phyloP scores from a whole-genome alignment of 1,284 basidiomycete species.

The Microbotryum lychnidis-dioicae region DNA sequence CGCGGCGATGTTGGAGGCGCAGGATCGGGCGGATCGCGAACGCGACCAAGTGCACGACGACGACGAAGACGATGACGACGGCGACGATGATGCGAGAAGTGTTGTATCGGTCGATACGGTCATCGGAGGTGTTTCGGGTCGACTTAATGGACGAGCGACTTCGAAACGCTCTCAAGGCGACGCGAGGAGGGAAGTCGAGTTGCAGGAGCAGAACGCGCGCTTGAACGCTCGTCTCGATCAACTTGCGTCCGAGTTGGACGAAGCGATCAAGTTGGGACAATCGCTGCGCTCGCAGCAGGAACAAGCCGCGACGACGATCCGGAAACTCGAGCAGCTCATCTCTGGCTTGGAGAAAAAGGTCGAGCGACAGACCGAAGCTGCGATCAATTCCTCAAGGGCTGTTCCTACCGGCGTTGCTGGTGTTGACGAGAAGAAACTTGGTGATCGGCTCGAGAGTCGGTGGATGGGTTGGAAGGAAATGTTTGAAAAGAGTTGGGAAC shows the following conservation, averaged over 20 bases:
- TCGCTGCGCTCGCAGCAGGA: constrained; percentile 69
- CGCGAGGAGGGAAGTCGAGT: constrained; percentile 37
- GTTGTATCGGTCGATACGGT: constrained; percentile 27
- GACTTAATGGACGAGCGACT: constrained; percentile 3
- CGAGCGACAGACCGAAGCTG: constrained; percentile 34
- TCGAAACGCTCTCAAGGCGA: constrained; percentile 19
- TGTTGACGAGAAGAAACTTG: constrained; percentile 47
- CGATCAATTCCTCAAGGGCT: constrained; percentile 26
- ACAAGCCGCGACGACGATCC: constrained; percentile 69
- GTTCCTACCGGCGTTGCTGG: constrained; percentile 39
- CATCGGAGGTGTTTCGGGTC: constrained; percentile 45
- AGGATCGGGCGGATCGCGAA: constrained; percentile 36
- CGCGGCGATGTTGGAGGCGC: constrained; percentile 27
- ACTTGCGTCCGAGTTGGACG: constrained; percentile 65
- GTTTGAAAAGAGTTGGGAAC: constrained; percentile 40
- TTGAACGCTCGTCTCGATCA: constrained; percentile 61
- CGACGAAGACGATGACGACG: constrained; percentile 40
- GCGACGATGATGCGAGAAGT: constrained; percentile 37
- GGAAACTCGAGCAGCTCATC: constrained; percentile 55
- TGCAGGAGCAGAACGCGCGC: constrained; percentile 51
- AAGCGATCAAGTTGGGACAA: constrained; percentile 64
- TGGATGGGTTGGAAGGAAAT: constrained; percentile 52
- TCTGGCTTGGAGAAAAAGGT: constrained; percentile 45
- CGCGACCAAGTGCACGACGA: constrained; percentile 40
- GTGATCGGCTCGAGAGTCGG: constrained; percentile 51